phyloP scores from a whole-genome alignment of 2,329 filamentous ascomycete genomes.

The Aspergillus proliferans region DNA sequence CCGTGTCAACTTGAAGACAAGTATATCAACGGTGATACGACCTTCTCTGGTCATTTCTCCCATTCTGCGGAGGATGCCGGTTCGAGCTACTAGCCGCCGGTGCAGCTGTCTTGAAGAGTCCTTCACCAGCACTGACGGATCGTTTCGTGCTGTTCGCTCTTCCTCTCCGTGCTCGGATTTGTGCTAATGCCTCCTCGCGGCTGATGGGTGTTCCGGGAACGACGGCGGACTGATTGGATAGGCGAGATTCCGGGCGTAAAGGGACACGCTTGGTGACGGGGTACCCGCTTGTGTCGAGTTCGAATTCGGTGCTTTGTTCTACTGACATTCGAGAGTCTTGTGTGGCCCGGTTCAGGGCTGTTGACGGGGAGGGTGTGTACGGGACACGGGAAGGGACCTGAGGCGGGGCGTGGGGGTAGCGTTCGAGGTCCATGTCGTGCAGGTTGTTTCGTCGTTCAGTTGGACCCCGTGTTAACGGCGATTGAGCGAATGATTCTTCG shows the following conservation, averaged over 20 bases:
- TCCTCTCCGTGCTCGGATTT: slow-evolving; percentile 43
- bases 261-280: slow-evolving; percentile 27
- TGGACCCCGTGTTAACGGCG: not conserved
- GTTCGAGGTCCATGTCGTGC: not conserved
- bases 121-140: slow-evolving; percentile 35
- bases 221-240: slow-evolving; percentile 17
- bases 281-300: slow-evolving; percentile 9
- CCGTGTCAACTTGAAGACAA: no score
- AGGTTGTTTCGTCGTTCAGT: not conserved
- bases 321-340: slow-evolving; percentile 5
- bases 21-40: no score
- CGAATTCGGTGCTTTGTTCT: not conserved
- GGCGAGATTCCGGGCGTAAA: slow-evolving; percentile 21
- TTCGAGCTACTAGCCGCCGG: slow-evolving; percentile 22
- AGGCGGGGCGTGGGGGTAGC: not conserved
- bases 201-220: slow-evolving; percentile 40
- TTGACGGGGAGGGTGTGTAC: not conserved
- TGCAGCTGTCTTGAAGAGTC: slow-evolving; percentile 18
- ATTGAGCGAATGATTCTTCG: slow-evolving; percentile 1
- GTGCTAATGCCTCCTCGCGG: slow-evolving; percentile 44
- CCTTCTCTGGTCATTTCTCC: no score
- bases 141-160: slow-evolving; percentile 39
- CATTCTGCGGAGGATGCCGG: slow-evolving; percentile 21
- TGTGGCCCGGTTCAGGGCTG: not conserved
- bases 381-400: not conserved